Conservation (phyloP, 805 yeast genomes). For the Ogataea ramenticola region DNA sequence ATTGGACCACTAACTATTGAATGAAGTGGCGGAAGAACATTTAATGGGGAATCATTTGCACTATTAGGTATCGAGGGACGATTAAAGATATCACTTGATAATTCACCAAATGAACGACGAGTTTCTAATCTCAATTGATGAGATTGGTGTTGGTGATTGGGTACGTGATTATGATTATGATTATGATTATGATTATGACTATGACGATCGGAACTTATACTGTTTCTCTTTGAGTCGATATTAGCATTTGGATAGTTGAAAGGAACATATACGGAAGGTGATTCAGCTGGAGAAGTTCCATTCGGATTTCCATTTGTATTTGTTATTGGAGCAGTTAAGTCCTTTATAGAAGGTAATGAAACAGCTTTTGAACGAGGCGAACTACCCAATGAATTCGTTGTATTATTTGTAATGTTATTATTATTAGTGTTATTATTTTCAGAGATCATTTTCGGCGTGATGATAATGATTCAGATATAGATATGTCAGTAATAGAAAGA, state of each 20-base stretch:
- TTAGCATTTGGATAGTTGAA: neutral
- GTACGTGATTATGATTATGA: too few species aligned
- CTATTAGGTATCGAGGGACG: neutral
- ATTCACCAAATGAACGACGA: neutral
- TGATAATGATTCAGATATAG: too few species aligned
- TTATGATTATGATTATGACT: too few species aligned
- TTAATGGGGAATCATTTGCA: neutral
- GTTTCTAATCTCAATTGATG: neutral
- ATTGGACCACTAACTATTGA: neutral
- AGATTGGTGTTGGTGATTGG: too few species aligned
- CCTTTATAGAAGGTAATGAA: neutral
- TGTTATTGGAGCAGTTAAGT: conserved; percentile 1
- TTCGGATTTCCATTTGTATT: too few species aligned
- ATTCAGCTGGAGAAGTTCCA: neutral
- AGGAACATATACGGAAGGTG: neutral
- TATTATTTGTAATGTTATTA: too few species aligned
- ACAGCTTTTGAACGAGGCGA: conserved; percentile 1
- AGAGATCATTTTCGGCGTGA: too few species aligned
- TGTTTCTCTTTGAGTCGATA: neutral
- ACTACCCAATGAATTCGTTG: neutral
- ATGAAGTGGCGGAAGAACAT: neutral
- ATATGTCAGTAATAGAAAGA: too few species aligned
- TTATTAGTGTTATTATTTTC: neutral
- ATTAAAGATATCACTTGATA: neutral
- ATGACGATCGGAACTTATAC: neutral